Base-by-base conservation (phyloP, 1,284 basidiomycete species). In the Cryptococcus sp. region DNA sequence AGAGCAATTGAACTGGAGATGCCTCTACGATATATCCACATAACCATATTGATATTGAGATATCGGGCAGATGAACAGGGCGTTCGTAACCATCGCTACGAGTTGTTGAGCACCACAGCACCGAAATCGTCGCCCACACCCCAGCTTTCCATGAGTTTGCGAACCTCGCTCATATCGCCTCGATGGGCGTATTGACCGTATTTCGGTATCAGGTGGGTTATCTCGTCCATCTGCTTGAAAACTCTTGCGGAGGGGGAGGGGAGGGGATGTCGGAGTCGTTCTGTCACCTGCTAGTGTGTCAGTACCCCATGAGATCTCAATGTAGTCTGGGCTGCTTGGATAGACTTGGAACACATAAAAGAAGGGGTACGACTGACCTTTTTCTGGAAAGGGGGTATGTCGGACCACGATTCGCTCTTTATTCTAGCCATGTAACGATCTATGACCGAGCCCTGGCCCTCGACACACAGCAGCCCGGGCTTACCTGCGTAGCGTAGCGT, bases 321-420 rank as follows among this genome's bases (percentile, higher is more conserved):
- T n/a, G n/a, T n/a, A n/a, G n/a, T n/a, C n/a, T 10, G 31, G 31
- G 31, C 13, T 35, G 31, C 8, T 35, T 10, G 31, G 13, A 13
- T 35, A 35, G 4, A 35, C 31, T 35, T 13, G 7, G 19, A 17
- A 16, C 15, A 22, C 22, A 20, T 3, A 47, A n/a, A 44, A 41
- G 22, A n/a, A n/a, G 22, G 17, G 5, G 47, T 23, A 17, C 17
- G 20, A 63, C 70, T 50, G 44, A 75, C 77, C 68, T 79, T 79
- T 60, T 79, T 80, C 59, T 81, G 80, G 51, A 75, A 79, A 1
- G 76, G 73, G 0, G 80, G 80, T 13, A 81, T 78, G 54, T 81
- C 80, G 10, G 70, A 67, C 80, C 80, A 81, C 27, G 76, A 78
- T 51, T 77, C 76, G 19, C 68, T 68, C 61, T 81, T 81, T 63